A percentile compares a stretch with the other conserved stretches of the same genome.
Evolutionary conservation across 1,284 basidiomycete species (phyloP).

Genomic region (Wolfiporia cocos): DNA sequence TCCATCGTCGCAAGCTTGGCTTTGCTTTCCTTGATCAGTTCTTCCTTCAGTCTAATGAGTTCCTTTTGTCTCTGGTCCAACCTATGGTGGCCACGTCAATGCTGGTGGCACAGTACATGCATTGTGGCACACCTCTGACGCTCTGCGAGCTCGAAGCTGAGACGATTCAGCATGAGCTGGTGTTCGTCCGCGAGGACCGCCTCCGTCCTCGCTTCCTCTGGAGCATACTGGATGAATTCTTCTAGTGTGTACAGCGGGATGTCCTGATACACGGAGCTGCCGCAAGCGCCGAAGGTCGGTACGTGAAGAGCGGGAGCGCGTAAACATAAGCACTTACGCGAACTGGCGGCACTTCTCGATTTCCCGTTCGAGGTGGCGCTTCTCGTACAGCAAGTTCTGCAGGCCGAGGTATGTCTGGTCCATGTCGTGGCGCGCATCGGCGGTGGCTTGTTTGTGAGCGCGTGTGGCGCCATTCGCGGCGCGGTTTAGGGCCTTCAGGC

Average conservation of each 20-base stretch:
- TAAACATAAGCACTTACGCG: conserved; percentile 46
- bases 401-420: conserved; percentile 77
- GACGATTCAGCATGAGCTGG: conserved; percentile 74
- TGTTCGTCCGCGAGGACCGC: conserved; percentile 62
- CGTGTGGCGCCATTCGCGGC: conserved; percentile 66
- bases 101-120: conserved; percentile 7
- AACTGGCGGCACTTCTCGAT: conserved; percentile 85
- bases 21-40: conserved; percentile 68
- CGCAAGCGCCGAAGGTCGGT: neutral
- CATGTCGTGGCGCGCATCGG: conserved; percentile 71
- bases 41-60: conserved; percentile 60
- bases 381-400: conserved; percentile 79
- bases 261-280: conserved; percentile 72
- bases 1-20: conserved; percentile 61
- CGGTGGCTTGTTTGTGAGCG: conserved; percentile 63
- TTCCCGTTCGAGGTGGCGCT: conserved; percentile 76
- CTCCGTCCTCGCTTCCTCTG: conserved; percentile 54
- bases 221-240: conserved; percentile 60
- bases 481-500: conserved; percentile 70
- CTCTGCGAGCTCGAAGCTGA: conserved; percentile 77
- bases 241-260: conserved; percentile 62
- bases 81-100: too few relatives aligned
- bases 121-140: conserved; percentile 56
- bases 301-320: neutral
- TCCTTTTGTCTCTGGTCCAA: conserved; percentile 63